Conservation (phyloP, 495 filamentous ascomycete genomes). For the Aspergillus sparsus region DNA sequence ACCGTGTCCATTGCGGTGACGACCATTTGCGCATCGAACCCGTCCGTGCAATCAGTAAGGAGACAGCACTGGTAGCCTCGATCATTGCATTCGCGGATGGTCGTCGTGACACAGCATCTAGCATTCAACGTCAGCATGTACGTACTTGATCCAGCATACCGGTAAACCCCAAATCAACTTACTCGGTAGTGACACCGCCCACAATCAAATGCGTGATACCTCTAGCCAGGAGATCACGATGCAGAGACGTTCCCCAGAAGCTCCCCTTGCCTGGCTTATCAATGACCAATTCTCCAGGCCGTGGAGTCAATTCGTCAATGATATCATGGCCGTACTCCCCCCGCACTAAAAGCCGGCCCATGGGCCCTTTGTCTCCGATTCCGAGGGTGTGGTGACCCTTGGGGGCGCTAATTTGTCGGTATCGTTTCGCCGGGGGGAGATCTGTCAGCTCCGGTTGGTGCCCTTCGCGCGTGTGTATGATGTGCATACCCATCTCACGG, state of each 20-base stretch:
- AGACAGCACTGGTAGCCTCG: conserved; percentile 10
- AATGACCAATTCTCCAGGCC: conserved; percentile 1
- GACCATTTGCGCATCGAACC: conserved; percentile 11
- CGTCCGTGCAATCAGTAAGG: conserved; percentile 3
- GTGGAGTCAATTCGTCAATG: conserved; percentile 1
- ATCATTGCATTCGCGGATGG: conserved; percentile 8
- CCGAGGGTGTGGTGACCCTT: conserved; percentile 4
- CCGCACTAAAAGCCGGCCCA: conserved; percentile 7
- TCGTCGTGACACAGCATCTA: conserved; percentile 11
- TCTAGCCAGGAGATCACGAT: conserved; percentile 8
- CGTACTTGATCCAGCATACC: background rate
- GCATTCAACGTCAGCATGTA: background rate
- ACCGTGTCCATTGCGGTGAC: conserved; percentile 5
- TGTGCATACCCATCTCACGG: background rate
- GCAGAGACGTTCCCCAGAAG: conserved; percentile 5
- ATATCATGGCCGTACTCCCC: conserved; percentile 11
- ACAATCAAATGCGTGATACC: conserved; percentile 9
- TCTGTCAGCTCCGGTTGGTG: background rate
- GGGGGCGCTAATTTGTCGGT: conserved; percentile 7
- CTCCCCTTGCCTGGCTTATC: conserved; percentile 11
- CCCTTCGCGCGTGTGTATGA: conserved; percentile 4
- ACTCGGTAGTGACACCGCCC: conserved; percentile 8
- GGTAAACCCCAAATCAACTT: too few relatives aligned
- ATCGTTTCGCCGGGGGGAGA: conserved; percentile 4
- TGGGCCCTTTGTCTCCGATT: conserved; percentile 6